These are phyloP conservation scores for Ceriops zippeliana DNA, from an alignment of 345 rosid species.

Conservation along the genomic window DNA sequence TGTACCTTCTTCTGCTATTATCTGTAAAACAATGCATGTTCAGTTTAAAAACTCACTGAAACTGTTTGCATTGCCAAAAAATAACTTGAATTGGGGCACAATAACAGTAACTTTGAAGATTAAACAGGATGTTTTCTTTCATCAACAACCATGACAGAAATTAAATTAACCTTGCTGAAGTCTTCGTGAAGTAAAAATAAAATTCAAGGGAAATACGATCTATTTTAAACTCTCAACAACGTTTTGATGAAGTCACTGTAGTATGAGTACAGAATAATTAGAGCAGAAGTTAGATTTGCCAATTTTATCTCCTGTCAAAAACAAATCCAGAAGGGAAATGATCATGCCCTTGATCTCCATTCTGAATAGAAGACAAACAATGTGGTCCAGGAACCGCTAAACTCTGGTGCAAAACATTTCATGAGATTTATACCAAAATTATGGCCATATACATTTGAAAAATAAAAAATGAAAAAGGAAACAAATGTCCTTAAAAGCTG, in stretches of 20 bases:
- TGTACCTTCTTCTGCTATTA: conserved; percentile 66
- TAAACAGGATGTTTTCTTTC: too few relatives aligned
- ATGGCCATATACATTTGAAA: neutral
- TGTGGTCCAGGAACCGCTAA: neutral
- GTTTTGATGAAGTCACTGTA: too few relatives aligned
- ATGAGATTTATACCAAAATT: too few relatives aligned
- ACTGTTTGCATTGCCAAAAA: neutral
- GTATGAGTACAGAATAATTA: too few relatives aligned
- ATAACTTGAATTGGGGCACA: too few relatives aligned
- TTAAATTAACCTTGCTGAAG: too few relatives aligned
- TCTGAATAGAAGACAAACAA: neutral
- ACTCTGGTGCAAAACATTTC: neutral
- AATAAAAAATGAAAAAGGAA: neutral
- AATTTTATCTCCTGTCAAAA: neutral
- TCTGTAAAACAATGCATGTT: conserved; percentile 33
- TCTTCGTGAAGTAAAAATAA: too few relatives aligned
- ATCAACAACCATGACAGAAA: too few relatives aligned
- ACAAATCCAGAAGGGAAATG: neutral
- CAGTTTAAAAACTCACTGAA: neutral
- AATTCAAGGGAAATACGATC: too few relatives aligned
- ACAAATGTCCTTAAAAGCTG: neutral
- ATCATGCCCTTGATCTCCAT: neutral
- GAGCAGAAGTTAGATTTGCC: neutral
- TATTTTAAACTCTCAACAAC: too few relatives aligned
- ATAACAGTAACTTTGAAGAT: too few relatives aligned